Base-by-base conservation (phyloP, 2,329 filamentous ascomycete species). In the Alternaria tenuissima region DNA sequence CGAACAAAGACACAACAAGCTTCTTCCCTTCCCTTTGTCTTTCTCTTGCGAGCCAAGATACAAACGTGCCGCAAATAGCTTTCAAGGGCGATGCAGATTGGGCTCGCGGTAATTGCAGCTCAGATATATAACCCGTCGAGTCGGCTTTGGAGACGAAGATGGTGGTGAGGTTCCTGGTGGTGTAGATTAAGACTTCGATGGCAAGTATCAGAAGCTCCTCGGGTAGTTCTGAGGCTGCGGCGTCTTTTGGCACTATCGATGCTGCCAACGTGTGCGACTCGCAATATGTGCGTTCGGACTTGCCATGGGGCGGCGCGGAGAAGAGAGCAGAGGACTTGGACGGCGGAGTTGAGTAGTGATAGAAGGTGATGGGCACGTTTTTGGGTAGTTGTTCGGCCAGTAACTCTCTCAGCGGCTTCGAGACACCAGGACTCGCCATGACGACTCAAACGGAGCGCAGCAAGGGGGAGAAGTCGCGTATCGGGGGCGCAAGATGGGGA, bases 131-230 rank as follows among this genome's bases (percentile, higher is more conserved):
- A 24, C 96, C 95, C 0, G 94, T 97, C 9, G 95, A 97, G 80
- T 99, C 95, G 49, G 95, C 95, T 79, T 99, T 99, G 64, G 94
- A 94, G 24, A 99, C 90, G 76, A 99, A 99, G 55, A 98, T 86
- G 4, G 92, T 97, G 1, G 91, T 96, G 24, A 93, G 86, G 69
- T 87, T 86, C 46, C 87, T 86, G 0, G 94, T 97, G 0, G 80
- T 91, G 79, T 96, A 99, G 61, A 99, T 86, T 69, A 95, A 85
- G 52, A 97, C 84, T 76, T 99, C 95, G 64, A 99, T 85, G 16
- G 91, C 94, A 59, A 96, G 89, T 8, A 94, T 85, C 7, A 97
- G 81, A 1, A 96, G 84, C 63, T 88, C 84, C 20, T 80, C 72
- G 11, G 71, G 64, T 2, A 61, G 16, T 9, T 38, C 55, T 16